Evolutionary conservation across 192 early-diverging fungal species (phyloP).

Genomic region (Mortierella alpina): DNA sequence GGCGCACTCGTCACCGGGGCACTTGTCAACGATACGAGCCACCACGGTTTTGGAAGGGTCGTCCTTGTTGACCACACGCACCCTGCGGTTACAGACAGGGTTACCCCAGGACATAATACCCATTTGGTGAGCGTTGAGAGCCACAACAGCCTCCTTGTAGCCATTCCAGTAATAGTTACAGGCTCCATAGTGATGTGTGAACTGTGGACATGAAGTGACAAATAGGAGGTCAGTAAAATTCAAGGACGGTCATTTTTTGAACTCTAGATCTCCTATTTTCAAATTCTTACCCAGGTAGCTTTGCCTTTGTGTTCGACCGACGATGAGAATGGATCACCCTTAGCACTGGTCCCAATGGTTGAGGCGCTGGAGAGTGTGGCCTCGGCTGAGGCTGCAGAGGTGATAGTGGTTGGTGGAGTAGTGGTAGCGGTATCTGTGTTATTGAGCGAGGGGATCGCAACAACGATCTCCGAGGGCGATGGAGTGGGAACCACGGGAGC

Average conservation of each 20-base stretch:
- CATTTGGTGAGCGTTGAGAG: conserved; percentile 49
- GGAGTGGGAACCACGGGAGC: conserved; percentile 1
- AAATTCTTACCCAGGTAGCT: conserved; percentile 33
- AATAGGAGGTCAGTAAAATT: not conserved
- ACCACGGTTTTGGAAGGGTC: conserved; percentile 15
- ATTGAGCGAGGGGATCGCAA: not conserved
- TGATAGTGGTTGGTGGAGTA: too few species aligned
- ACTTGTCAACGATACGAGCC: conserved; percentile 52
- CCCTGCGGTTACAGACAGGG: conserved; percentile 47
- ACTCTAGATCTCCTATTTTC: not conserved
- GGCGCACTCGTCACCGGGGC: conserved; percentile 46
- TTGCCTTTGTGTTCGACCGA: conserved; percentile 21
- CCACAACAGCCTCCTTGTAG: conserved; percentile 37
- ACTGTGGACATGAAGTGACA: conserved; percentile 2
- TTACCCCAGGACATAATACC: conserved; percentile 39
- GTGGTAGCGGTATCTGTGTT: not conserved
- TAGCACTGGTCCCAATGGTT: conserved; percentile 11
- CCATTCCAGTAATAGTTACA: conserved; percentile 35
- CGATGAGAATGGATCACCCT: conserved; percentile 11
- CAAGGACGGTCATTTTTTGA: not conserved
- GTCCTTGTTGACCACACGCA: conserved; percentile 19
- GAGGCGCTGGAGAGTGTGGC: not conserved
- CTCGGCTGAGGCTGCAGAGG: too few species aligned
- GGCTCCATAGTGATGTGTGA: conserved; percentile 46
- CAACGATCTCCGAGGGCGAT: not conserved